These are phyloP conservation scores for Alternaria atra DNA, from an alignment of 2,329 filamentous ascomycete genomes.

Conservation along the genomic window DNA sequence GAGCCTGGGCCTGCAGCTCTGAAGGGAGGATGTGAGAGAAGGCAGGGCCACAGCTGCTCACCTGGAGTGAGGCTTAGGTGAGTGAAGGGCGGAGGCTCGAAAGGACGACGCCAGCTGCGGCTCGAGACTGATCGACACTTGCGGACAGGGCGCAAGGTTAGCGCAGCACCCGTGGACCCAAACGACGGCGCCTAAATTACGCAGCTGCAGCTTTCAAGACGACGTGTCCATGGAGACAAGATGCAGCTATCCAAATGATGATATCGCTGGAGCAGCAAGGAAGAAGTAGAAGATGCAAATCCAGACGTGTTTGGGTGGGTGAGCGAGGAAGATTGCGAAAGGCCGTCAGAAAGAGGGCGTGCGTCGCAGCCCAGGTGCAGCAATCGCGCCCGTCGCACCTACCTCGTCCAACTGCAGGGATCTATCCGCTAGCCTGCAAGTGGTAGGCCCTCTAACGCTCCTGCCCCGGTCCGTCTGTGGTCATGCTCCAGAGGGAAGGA, in stretches of 20 bases:
- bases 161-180: conserved; percentile 15
- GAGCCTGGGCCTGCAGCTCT: conserved; percentile 6
- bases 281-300: not conserved
- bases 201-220: conserved; percentile 10
- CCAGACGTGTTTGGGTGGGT: conserved; percentile 1
- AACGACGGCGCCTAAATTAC: conserved; percentile 14
- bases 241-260: not conserved
- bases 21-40: not conserved
- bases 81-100: conserved; percentile 13
- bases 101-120: conserved; percentile 19
- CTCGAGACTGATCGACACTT: conserved; percentile 20
- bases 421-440: conserved; percentile 9
- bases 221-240: conserved; percentile 1
- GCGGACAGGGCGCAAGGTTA: conserved; percentile 13
- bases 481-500: conserved; percentile 1
- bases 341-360: not conserved
- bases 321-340: conserved; percentile 13
- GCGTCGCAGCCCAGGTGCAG: conserved; percentile 4
- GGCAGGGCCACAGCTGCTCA: conserved; percentile 15
- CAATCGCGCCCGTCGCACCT: conserved; percentile 16
- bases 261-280: not conserved
- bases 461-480: conserved; percentile 6
- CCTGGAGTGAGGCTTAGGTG: conserved; percentile 20
- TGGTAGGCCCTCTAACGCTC: conserved; percentile 7
- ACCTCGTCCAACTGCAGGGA: conserved; percentile 11